Percentiles rank a stretch among this genome's conserved stretches.
phyloP scores from a whole-genome alignment of 345 rosid genomes.

The Ceriops zippeliana region DNA sequence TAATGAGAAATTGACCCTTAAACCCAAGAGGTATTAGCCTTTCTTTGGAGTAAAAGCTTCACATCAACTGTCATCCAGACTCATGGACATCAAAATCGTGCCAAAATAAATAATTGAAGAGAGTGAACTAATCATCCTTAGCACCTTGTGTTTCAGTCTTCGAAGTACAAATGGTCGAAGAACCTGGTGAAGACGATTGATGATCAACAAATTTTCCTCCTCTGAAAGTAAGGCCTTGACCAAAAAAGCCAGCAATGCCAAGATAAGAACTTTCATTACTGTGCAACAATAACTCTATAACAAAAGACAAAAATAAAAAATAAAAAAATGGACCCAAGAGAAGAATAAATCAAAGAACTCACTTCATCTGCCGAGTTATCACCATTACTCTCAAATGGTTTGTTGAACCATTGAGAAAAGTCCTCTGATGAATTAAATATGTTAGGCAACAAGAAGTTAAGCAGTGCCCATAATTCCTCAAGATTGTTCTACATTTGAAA shows the following conservation, averaged over 20 bases:
- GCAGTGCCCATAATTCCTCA: conserved; percentile 93
- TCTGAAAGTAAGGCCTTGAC: conserved; percentile 79
- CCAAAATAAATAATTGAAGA: neutral
- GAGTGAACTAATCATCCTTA: neutral
- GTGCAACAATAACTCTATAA: conserved; percentile 1
- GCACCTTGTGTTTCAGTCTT: conserved; percentile 91
- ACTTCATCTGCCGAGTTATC: conserved; percentile 86
- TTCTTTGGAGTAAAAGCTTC: neutral
- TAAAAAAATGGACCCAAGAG: neutral
- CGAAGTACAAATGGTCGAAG: conserved; percentile 93
- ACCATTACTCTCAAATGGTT: conserved; percentile 85
- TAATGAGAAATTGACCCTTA: neutral
- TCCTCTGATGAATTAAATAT: conserved; percentile 93
- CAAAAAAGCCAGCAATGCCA: conserved; percentile 1
- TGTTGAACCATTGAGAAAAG: conserved; percentile 97
- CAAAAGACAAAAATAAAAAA: neutral
- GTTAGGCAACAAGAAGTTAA: conserved; percentile 85
- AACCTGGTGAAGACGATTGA: conserved; percentile 94
- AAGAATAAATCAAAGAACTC: conserved; percentile 26
- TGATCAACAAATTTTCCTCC: conserved; percentile 88
- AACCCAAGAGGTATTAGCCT: neutral
- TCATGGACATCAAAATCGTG: neutral
- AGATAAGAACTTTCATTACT: conserved; percentile 1
- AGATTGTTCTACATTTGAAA: conserved; percentile 67
- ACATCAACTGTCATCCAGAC: neutral